These are phyloP conservation scores for Epichloe festucae DNA, from an alignment of 2,329 filamentous ascomycete species.

Conservation along the genomic window DNA sequence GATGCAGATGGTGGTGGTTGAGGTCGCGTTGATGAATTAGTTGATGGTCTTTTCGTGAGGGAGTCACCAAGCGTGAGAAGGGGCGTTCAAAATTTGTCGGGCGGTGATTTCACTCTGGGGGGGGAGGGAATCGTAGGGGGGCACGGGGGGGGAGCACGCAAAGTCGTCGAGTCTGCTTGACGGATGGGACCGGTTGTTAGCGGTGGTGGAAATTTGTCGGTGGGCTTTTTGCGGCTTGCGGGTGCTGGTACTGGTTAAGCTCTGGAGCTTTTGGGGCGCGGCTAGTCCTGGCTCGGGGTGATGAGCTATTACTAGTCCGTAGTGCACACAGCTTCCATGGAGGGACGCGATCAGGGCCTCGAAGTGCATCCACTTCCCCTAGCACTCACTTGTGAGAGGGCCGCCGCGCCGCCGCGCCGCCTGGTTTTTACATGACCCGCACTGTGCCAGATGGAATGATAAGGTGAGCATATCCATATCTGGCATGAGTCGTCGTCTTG, in stretches of 20 bases:
- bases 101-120: slow-evolving; percentile 8
- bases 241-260: not conserved
- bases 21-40: slow-evolving; percentile 20
- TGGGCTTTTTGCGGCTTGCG: not conserved
- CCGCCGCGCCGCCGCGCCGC: too few species aligned
- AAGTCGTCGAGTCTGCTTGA: not conserved
- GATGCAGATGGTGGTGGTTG: slow-evolving; percentile 19
- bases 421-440: not conserved
- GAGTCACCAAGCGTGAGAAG: slow-evolving; percentile 15
- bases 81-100: slow-evolving; percentile 21
- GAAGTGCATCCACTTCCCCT: too few species aligned
- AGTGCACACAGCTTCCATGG: too few species aligned
- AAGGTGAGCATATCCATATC: not conserved
- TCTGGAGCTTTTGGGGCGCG: not conserved
- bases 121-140: not conserved
- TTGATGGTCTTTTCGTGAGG: slow-evolving; percentile 13
- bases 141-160: not conserved
- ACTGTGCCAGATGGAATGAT: slow-evolving; percentile 1
- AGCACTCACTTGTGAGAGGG: not conserved
- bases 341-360: too few species aligned
- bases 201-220: slow-evolving; percentile 4
- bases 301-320: too few species aligned
- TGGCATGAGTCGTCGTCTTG: not conserved
- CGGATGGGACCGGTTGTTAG: slow-evolving; percentile 2
- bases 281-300: not conserved